Evolutionary conservation across 345 rosid species (phyloP), one percentile per base, ranked within the genome.

Genomic region (Arabidopsis suecica): DNA sequence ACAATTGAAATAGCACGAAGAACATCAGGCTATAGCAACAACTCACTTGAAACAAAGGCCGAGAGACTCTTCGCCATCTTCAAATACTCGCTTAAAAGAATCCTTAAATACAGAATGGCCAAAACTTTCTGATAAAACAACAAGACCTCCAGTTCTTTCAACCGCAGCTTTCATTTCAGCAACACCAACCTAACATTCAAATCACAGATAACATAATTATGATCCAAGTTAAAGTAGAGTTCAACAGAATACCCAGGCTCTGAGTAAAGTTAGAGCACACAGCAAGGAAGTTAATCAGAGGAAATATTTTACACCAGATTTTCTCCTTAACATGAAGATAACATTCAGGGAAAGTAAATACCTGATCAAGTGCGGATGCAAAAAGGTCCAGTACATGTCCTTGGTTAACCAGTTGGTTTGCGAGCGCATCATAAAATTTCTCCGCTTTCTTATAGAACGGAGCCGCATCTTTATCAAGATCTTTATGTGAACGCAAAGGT

Each of bases 301-400:
- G 42, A 58, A 50, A 59, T 12, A 16, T 20, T 60, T 59, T 50
- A 18, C 32, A 60, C 36, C 28, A 75, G 11, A 61, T 37, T 41
- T 60, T 23, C 62, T 42, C 56, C 50, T 41, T 22, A 41, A 40
- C 56, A 44, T 48, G 71, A 48, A 49, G 48, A 65, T 14, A 59
- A 22, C 33, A 76, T 25, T 33, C n/a, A 44, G 16, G 53, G 25
- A 55, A 71, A 65, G 57, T 53, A 72, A 50, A 76, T 45, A 94
- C 99, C 99, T 96, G 99, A 85, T 96, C 98, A 81, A 91, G 97
- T 10, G 99, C 99, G 68, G 97, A 93, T 60, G 99, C 99, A 77
- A 93, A 96, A 70, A 96, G 94, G 83, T 96, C 98, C 59, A 96
- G 78, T 32, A 96, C 99, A 82, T 96, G 99, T 59, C 99, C 98